These are phyloP conservation scores for Talaromyces sp. DNA, from an alignment of 2,329 filamentous ascomycete species.

Conservation along the genomic window DNA sequence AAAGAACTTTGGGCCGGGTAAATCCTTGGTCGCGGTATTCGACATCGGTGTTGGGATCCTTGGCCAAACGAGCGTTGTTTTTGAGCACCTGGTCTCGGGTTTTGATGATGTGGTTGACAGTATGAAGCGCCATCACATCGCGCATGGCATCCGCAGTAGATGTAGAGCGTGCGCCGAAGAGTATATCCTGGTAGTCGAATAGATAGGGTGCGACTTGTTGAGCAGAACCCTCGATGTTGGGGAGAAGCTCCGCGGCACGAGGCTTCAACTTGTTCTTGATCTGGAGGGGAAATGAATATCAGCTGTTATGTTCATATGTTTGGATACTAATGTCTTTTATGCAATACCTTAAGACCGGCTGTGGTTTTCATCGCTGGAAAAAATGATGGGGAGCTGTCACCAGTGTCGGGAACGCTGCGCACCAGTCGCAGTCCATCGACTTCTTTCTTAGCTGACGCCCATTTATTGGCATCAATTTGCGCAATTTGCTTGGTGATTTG, in stretches of 20 bases:
- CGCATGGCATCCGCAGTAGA: slow-evolving; percentile 70
- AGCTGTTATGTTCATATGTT: not conserved
- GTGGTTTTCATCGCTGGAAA: slow-evolving; percentile 36
- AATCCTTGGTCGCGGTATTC: slow-evolving; percentile 93
- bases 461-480: slow-evolving; percentile 51
- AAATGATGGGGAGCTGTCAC: slow-evolving; percentile 25
- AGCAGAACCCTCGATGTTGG: slow-evolving; percentile 64
- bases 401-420: slow-evolving; percentile 33
- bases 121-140: slow-evolving; percentile 76
- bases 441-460: slow-evolving; percentile 48
- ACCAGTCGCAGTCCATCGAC: slow-evolving; percentile 36
- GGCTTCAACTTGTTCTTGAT: slow-evolving; percentile 72
- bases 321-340: not conserved
- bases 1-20: slow-evolving; percentile 88
- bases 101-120: slow-evolving; percentile 89
- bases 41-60: slow-evolving; percentile 66
- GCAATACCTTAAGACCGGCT: slow-evolving; percentile 40
- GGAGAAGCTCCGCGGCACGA: slow-evolving; percentile 56
- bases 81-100: slow-evolving; percentile 90
- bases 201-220: slow-evolving; percentile 69
- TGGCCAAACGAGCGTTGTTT: slow-evolving; percentile 79
- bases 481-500: slow-evolving; percentile 57
- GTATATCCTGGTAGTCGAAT: slow-evolving; percentile 79
- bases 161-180: slow-evolving; percentile 73
- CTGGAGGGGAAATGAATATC: slow-evolving; percentile 38